Conservation (phyloP, 2,329 filamentous ascomycete genomes). For the Bipolaris bicolor region DNA sequence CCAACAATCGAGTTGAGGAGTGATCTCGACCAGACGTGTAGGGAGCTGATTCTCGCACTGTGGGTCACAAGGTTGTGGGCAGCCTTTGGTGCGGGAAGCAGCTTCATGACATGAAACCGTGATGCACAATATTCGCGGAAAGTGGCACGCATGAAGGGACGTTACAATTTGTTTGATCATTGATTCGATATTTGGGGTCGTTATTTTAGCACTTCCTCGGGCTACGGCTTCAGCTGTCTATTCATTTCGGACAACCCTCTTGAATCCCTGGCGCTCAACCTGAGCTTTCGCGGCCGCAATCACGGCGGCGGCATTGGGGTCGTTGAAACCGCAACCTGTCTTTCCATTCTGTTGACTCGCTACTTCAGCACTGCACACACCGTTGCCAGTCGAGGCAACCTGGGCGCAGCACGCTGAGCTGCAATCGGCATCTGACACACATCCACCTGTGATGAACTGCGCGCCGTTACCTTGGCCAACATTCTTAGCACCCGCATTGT, state of each 20-base stretch:
- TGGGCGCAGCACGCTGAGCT: slow-evolving; percentile 36
- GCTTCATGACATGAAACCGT: slow-evolving; percentile 3
- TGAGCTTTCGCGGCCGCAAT: slow-evolving; percentile 41
- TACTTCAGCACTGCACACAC: slow-evolving; percentile 39
- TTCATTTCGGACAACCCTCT: slow-evolving; percentile 26
- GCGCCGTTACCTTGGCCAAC: slow-evolving; percentile 36
- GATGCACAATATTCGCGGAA: neutral
- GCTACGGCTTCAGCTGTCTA: slow-evolving; percentile 1
- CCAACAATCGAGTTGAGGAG: slow-evolving; percentile 30
- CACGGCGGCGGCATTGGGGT: slow-evolving; percentile 35
- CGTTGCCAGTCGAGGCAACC: slow-evolving; percentile 27
- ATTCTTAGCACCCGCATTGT: slow-evolving; percentile 35
- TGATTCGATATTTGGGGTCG: neutral
- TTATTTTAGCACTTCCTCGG: neutral
- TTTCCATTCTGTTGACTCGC: slow-evolving; percentile 40
- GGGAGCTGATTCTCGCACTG: slow-evolving; percentile 31
- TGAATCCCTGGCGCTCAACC: slow-evolving; percentile 39
- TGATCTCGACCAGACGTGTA: slow-evolving; percentile 31
- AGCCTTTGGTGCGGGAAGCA: slow-evolving; percentile 27
- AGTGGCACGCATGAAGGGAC: neutral
- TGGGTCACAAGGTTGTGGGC: slow-evolving; percentile 36
- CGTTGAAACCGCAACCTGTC: slow-evolving; percentile 38
- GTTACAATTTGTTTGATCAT: neutral
- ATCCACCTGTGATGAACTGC: slow-evolving; percentile 43
- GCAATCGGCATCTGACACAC: slow-evolving; percentile 39